Evolutionary conservation across 306 rosid species (phyloP), one percentile per base, ranked within the genome.

Genomic region (Prunus persica): DNA sequence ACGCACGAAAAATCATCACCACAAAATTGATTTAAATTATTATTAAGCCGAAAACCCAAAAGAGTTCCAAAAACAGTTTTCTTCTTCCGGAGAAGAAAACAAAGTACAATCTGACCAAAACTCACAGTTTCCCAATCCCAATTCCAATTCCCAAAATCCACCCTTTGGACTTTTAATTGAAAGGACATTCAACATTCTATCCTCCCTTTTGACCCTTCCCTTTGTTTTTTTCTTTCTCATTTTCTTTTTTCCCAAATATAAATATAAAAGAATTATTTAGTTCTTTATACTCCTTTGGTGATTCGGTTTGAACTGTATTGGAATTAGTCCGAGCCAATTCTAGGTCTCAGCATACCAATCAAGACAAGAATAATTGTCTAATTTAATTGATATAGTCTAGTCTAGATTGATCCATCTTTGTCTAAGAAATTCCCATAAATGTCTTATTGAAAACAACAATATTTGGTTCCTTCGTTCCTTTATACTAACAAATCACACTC

Each of bases 91-190:
- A 19, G 76, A 78, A 75, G 80, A 72, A 80, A 82, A 84, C 86
- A 80, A 85, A 68, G 78, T 64, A 76, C 67, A 85, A 85, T 61
- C 78, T 69, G 85, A 83, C 82, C 76, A 81, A 73, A 82, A 1
- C 61, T 19, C 69, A 3, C 12, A 47, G 16, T 19, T 34, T 56
- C 27, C 58, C 58, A 52, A 52, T 18, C 22, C 57, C 14, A 49
- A 52, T 28, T 8, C 13, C 45, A 62, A 15, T 27, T 25, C 5
- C 66, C 66, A 27, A 62, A 7, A 8, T 2, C 9, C 11, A 0
- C 0, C 0, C 0, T 34, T 19, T 65, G 13, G 16, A 9, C 14
- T 14, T 16, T 49, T 28, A 18, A 19, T 15, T 12, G 22, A 55
- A 14, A 22, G 50, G 65, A 41, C 28, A 52, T 30, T 63, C 18